phyloP scores from a whole-genome alignment of 495 filamentous ascomycete species.

The Talaromyces adpressus region DNA sequence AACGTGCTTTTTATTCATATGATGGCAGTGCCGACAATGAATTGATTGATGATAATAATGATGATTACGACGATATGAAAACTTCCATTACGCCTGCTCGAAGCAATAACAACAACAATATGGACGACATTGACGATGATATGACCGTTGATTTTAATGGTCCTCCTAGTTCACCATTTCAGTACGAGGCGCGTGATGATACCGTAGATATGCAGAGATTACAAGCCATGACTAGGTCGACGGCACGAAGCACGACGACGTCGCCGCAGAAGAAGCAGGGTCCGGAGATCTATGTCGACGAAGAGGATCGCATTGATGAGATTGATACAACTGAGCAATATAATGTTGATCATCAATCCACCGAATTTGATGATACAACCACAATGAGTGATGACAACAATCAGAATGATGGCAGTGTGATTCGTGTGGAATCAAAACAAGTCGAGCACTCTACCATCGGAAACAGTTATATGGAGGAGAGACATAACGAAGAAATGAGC shows the following conservation, averaged over 20 bases:
- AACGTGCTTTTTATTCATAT: constrained; percentile 11
- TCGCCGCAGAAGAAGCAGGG: constrained; percentile 4
- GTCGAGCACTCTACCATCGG: constrained; percentile 15
- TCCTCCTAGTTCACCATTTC: constrained; percentile 33
- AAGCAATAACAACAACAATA: not conserved
- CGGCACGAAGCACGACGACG: not conserved
- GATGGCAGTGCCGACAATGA: constrained; percentile 16
- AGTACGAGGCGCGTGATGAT: constrained; percentile 24
- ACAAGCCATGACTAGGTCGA: constrained; percentile 8
- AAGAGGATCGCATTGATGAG: constrained; percentile 19
- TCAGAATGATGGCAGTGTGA: constrained; percentile 16
- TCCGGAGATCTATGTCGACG: constrained; percentile 12
- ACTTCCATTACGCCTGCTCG: not conserved
- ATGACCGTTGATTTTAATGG: constrained; percentile 8
- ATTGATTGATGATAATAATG: constrained; percentile 13
- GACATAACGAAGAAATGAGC: constrained; percentile 38
- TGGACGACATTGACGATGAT: not conserved
- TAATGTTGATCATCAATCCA: not conserved
- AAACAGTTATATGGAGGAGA: constrained; percentile 35
- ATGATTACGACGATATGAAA: constrained; percentile 13
- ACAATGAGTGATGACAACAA: constrained; percentile 15
- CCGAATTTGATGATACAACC: not conserved
- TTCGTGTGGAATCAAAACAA: constrained; percentile 17
- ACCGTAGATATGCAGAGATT: constrained; percentile 25
- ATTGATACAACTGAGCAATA: not conserved